Conservation (phyloP, 768 basidiomycete species). For the Brasilioporus rufonigricans region DNA sequence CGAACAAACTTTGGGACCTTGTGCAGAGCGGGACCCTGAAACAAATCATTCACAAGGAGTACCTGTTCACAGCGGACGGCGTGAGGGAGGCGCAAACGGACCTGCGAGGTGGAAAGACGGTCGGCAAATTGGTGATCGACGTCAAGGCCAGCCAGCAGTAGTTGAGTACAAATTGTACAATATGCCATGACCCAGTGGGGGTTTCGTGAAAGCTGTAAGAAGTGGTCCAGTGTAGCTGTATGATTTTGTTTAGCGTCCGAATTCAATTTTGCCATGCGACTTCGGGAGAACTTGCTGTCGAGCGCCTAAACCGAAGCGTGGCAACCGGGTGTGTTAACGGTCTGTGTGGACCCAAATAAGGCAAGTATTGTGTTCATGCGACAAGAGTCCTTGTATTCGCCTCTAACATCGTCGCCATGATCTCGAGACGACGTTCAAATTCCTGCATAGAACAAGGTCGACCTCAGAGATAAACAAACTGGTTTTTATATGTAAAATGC, state of each 20-base stretch:
- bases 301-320: background rate
- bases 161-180: too few relatives aligned
- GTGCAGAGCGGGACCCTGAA: slow-evolving; percentile 60
- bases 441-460: slow-evolving; percentile 23
- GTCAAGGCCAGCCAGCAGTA: slow-evolving; percentile 53
- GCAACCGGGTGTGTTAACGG: too few relatives aligned
- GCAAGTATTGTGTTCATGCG: slow-evolving; percentile 26
- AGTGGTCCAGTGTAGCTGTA: slow-evolving; percentile 6
- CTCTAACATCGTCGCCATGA: slow-evolving; percentile 22
- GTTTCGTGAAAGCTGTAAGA: background rate
- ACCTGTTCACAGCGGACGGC: slow-evolving; percentile 81
- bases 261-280: too few relatives aligned
- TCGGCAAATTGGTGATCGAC: slow-evolving; percentile 69
- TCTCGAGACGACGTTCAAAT: slow-evolving; percentile 12
- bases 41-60: slow-evolving; percentile 70
- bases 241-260: too few relatives aligned
- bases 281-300: background rate
- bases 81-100: slow-evolving; percentile 76
- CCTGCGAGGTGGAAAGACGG: slow-evolving; percentile 71
- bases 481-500: slow-evolving; percentile 17
- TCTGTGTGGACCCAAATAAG: slow-evolving; percentile 2
- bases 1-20: slow-evolving; percentile 59
- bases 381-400: slow-evolving; percentile 23
- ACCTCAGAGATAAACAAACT: slow-evolving; percentile 15
- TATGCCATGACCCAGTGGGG: background rate